Percentiles rank a stretch among this genome's conserved stretches.
Evolutionary conservation across 2,329 filamentous ascomycete genomes (phyloP).

Genomic region (Aspergillus uvarum): DNA sequence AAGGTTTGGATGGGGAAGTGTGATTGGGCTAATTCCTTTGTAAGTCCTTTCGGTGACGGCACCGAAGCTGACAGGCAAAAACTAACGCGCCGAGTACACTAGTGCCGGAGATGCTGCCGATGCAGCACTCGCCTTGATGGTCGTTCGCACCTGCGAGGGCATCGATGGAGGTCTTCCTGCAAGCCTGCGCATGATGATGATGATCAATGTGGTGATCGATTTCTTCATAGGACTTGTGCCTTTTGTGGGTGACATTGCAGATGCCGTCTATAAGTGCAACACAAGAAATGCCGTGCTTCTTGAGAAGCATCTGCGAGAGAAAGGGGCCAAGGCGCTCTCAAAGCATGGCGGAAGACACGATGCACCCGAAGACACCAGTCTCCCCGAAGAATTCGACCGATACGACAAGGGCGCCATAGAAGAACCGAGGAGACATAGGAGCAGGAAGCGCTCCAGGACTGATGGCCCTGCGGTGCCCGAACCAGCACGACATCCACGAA

Average conservation of each 20-base stretch:
- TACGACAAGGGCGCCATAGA: conserved; percentile 31
- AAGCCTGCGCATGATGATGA: conserved; percentile 66
- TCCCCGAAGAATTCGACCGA: conserved; percentile 41
- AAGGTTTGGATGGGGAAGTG: conserved; percentile 82
- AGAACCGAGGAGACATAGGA: conserved; percentile 16
- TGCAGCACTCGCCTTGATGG: conserved; percentile 69
- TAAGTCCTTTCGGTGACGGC: conserved; percentile 53
- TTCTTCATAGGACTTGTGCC: conserved; percentile 53
- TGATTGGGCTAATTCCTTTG: conserved; percentile 81
- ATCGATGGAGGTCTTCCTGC: conserved; percentile 71
- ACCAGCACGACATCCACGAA: conserved; percentile 25
- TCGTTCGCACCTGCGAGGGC: conserved; percentile 69
- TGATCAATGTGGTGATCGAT: conserved; percentile 67
- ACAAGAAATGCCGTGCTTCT: conserved; percentile 48
- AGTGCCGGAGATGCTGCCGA: conserved; percentile 76
- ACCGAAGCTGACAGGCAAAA: background rate
- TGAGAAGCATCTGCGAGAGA: conserved; percentile 45
- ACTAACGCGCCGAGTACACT: background rate
- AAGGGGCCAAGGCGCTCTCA: conserved; percentile 36
- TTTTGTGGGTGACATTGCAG: conserved; percentile 50
- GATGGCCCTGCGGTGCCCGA: conserved; percentile 23
- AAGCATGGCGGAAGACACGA: conserved; percentile 26
- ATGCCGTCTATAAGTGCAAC: conserved; percentile 51
- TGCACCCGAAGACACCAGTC: conserved; percentile 34
- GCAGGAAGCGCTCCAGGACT: conserved; percentile 22